Percentiles rank a stretch among this genome's conserved stretches.
These are phyloP conservation scores for Mortierella sp. DNA, from an alignment of 371 early-diverging fungal species.

Conservation along the genomic window DNA sequence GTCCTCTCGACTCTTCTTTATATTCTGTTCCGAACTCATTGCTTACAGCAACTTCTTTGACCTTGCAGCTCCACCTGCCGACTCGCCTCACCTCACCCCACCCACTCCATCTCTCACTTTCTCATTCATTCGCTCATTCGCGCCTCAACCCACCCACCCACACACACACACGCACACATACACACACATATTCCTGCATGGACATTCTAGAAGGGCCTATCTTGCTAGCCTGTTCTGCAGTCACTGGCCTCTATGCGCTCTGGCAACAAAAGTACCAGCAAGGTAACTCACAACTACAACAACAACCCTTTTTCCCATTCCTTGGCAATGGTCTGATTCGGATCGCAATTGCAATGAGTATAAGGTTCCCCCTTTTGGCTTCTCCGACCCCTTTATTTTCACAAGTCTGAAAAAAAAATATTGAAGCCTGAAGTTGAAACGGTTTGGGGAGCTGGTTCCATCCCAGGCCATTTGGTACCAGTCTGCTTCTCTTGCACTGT, in stretches of 20 bases:
- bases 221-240: conserved; percentile 36
- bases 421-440: conserved; percentile 18
- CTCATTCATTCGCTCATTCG: conserved; percentile 1
- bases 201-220: conserved; percentile 53
- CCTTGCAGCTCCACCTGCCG: not conserved
- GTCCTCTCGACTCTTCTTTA: not conserved
- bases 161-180: not conserved
- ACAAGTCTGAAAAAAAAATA: not conserved
- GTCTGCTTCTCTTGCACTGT: not conserved
- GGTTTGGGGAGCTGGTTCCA: not conserved
- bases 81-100: not conserved
- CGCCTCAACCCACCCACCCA: not conserved
- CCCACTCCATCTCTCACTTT: not conserved
- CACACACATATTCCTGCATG: conserved; percentile 25
- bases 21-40: not conserved
- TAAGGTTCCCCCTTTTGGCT: not conserved
- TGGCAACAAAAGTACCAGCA: conserved; percentile 51
- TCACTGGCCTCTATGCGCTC: conserved; percentile 27
- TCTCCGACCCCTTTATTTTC: conserved; percentile 10
- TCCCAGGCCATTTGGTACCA: not conserved
- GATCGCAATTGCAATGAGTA: conserved; percentile 7
- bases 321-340: not conserved
- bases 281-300: conserved; percentile 24
- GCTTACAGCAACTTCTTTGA: not conserved
- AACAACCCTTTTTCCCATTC: conserved; percentile 1